phyloP scores from a whole-genome alignment of 306 rosid species.

The Purshia tridentata region DNA sequence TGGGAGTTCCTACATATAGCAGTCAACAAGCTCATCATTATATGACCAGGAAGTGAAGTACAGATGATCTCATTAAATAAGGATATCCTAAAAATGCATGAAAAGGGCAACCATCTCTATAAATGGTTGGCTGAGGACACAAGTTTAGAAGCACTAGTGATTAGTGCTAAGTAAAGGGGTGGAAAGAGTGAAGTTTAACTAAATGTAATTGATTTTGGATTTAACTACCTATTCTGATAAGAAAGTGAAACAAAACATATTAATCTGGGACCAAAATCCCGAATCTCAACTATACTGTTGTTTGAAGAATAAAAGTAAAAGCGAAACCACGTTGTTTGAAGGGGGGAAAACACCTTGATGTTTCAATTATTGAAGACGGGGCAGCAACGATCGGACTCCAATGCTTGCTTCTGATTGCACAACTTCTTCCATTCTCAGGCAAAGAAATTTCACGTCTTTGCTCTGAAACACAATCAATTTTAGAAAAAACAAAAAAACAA shows the following conservation, averaged over 20 bases:
- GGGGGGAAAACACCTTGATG: slow-evolving; percentile 42
- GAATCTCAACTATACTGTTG: not conserved
- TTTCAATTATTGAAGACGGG: slow-evolving; percentile 16
- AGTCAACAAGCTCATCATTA: slow-evolving; percentile 17
- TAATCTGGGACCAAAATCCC: not conserved
- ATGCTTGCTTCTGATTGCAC: slow-evolving; percentile 40
- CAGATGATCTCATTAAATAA: not conserved
- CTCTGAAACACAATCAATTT: slow-evolving; percentile 30
- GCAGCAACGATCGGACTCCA: slow-evolving; percentile 35
- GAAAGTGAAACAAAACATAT: not conserved
- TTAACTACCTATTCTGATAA: not conserved
- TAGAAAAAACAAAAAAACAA: no score
- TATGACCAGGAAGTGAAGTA: not conserved
- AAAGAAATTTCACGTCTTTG: slow-evolving; percentile 34
- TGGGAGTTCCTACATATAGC: slow-evolving; percentile 45
- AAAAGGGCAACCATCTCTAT: not conserved
- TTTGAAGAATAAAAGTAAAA: not conserved
- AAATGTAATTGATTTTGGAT: not conserved
- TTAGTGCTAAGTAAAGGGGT: not conserved
- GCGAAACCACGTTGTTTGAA: slow-evolving; percentile 5
- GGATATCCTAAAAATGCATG: not conserved
- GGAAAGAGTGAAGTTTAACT: not conserved
- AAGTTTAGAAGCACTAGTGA: not conserved
- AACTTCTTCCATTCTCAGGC: slow-evolving; percentile 40
- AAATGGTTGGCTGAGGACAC: not conserved